A percentile compares a stretch with the other conserved stretches of the same genome.
Evolutionary conservation across 805 yeast genomes (phyloP).

Genomic region (Kuraishia cidri): DNA sequence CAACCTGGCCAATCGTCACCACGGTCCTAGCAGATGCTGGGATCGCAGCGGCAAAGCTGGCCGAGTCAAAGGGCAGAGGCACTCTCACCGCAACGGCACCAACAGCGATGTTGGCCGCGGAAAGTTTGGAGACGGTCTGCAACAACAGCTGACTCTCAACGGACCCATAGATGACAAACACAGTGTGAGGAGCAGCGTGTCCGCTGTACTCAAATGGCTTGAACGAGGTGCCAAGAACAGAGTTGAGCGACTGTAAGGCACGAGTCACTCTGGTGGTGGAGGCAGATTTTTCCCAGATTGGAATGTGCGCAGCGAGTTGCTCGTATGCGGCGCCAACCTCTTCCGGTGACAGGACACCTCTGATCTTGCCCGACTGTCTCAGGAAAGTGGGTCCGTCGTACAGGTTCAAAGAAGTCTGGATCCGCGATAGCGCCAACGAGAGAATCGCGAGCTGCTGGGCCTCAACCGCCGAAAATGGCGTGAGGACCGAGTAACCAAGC

Average conservation of each 20-base stretch:
- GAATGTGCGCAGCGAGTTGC: conserved; percentile 22
- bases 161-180: conserved; percentile 80
- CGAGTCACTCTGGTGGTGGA: conserved; percentile 28
- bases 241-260: conserved; percentile 43
- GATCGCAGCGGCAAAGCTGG: conserved; percentile 46
- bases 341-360: conserved; percentile 32
- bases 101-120: conserved; percentile 26
- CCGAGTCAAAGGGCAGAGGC: conserved; percentile 70
- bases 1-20: conserved; percentile 57
- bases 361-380: conserved; percentile 37
- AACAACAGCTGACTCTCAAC: conserved; percentile 49
- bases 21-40: conserved; percentile 52
- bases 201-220: conserved; percentile 69
- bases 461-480: conserved; percentile 56
- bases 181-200: conserved; percentile 48
- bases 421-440: conserved; percentile 49
- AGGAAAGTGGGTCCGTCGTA: conserved; percentile 73
- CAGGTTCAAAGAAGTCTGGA: conserved; percentile 56
- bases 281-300: conserved; percentile 14
- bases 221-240: conserved; percentile 42
- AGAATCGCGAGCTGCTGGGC: conserved; percentile 61
- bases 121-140: conserved; percentile 27
- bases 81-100: conserved; percentile 69
- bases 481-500: conserved; percentile 58
- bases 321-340: conserved; percentile 28